Conservation (phyloP, 768 basidiomycete genomes). For the Mycena latifolia region DNA sequence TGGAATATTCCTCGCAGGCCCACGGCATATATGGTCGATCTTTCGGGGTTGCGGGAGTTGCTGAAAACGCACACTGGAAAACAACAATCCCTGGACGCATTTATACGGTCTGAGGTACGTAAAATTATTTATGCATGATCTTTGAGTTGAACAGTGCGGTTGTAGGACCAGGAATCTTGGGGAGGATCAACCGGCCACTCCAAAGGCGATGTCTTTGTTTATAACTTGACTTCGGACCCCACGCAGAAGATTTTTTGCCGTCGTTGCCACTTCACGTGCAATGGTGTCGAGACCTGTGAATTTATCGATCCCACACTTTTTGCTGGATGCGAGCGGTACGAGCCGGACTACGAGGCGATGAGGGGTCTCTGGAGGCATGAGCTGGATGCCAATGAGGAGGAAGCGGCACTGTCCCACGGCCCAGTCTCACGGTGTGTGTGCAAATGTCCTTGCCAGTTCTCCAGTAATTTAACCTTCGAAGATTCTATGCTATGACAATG, state of each 20-base stretch:
- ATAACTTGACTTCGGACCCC: neutral
- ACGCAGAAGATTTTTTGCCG: neutral
- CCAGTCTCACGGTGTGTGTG: constrained; percentile 12
- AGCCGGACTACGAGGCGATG: constrained; percentile 8
- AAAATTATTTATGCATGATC: no score
- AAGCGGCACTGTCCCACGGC: neutral
- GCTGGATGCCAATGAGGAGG: constrained; percentile 18
- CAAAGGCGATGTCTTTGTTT: constrained; percentile 1
- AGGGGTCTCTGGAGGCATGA: constrained; percentile 19
- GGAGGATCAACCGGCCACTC: constrained; percentile 4
- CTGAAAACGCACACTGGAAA: neutral
- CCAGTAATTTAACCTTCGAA: neutral
- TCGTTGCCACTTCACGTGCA: constrained; percentile 2
- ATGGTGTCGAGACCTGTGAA: constrained; percentile 19
- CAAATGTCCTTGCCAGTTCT: neutral
- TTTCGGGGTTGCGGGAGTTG: neutral
- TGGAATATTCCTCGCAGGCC: neutral
- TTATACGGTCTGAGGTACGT: constrained; percentile 12
- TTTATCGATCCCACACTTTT: constrained; percentile 11
- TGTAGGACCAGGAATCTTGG: constrained; percentile 27
- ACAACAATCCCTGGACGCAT: neutral
- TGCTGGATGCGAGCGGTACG: constrained; percentile 12
- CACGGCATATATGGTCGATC: neutral
- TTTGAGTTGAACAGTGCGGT: neutral
- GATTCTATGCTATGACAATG: constrained; percentile 9